These are phyloP conservation scores for Umbilicaria muhlenbergii DNA, from an alignment of 495 filamentous ascomycete species.

Conservation along the genomic window DNA sequence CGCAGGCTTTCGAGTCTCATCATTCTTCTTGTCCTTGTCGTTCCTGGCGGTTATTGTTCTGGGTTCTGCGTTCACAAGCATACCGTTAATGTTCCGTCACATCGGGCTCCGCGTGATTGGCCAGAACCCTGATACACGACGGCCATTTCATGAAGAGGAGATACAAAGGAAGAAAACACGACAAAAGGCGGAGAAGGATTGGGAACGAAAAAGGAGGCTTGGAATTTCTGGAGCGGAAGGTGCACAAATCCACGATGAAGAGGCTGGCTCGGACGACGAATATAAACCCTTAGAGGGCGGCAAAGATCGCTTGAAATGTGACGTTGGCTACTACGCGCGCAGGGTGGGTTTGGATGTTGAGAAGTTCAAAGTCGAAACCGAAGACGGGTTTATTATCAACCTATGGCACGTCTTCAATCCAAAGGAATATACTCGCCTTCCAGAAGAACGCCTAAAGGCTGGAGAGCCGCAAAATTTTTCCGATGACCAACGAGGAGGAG, in stretches of 20 bases:
- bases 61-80: constrained; percentile 48
- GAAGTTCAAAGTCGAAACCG: constrained; percentile 71
- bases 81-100: constrained; percentile 31
- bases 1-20: constrained; percentile 40
- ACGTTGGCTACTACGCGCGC: constrained; percentile 76
- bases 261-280: constrained; percentile 27
- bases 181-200: constrained; percentile 38
- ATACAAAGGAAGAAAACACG: constrained; percentile 36
- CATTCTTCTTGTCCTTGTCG: constrained; percentile 57
- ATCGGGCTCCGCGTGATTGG: constrained; percentile 33
- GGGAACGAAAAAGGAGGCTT: constrained; percentile 33
- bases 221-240: not conserved
- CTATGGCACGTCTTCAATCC: constrained; percentile 89
- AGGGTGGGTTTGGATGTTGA: constrained; percentile 82
- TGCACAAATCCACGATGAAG: constrained; percentile 22
- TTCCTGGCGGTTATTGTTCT: constrained; percentile 66
- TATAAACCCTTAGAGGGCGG: constrained; percentile 65
- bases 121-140: constrained; percentile 34
- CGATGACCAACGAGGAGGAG: constrained; percentile 5
- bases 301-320: constrained; percentile 58
- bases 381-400: constrained; percentile 83
- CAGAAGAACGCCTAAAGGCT: constrained; percentile 16
- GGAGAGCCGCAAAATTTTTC: constrained; percentile 22
- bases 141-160: constrained; percentile 62
- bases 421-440: constrained; percentile 37